A percentile compares a stretch with the other conserved stretches of the same genome.
Evolutionary conservation across 1,139 yeast species (phyloP).

Genomic region (Protomyces lactucae-debilis): DNA sequence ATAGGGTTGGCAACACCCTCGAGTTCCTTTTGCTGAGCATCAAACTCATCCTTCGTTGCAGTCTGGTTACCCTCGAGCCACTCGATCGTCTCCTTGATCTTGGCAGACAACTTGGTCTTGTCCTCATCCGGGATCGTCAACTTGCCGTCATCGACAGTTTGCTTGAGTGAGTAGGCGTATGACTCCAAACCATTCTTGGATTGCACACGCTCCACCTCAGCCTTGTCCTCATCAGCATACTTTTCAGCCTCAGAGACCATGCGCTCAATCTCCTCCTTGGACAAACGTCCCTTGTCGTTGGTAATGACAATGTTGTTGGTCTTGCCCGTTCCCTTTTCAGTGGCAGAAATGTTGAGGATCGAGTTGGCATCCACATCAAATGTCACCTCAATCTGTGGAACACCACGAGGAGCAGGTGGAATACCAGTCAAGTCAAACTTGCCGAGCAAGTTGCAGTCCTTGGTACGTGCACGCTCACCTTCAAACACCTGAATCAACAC

Average conservation of each 20-base stretch:
- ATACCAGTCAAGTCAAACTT: slow-evolving; percentile 88
- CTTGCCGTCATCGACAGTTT: slow-evolving; percentile 76
- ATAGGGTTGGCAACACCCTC: slow-evolving; percentile 92
- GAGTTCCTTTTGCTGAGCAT: slow-evolving; percentile 88
- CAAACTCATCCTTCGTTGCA: slow-evolving; percentile 80
- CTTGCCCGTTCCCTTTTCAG: slow-evolving; percentile 86
- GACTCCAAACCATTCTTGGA: slow-evolving; percentile 88
- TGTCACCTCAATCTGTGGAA: slow-evolving; percentile 89
- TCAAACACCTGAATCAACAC: slow-evolving; percentile 88
- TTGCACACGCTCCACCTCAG: slow-evolving; percentile 71
- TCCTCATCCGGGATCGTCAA: slow-evolving; percentile 61
- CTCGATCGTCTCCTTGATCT: slow-evolving; percentile 76
- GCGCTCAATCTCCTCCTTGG: slow-evolving; percentile 89
- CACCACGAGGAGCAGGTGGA: slow-evolving; percentile 96
- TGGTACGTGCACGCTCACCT: slow-evolving; percentile 90
- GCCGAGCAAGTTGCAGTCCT: slow-evolving; percentile 91
- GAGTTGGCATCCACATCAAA: slow-evolving; percentile 91
- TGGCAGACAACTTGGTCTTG: slow-evolving; percentile 70
- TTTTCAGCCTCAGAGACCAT: slow-evolving; percentile 91
- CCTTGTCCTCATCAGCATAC: slow-evolving; percentile 78
- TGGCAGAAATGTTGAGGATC: slow-evolving; percentile 87
- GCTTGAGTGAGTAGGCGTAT: slow-evolving; percentile 83
- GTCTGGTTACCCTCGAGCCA: slow-evolving; percentile 88
- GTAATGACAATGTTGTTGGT: slow-evolving; percentile 75
- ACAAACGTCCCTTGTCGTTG: slow-evolving; percentile 93